Evolutionary conservation across 83 land plant genomes (phyloP), one percentile per base, ranked within the genome.

Genomic region (Diphasiastrum complanatum): DNA sequence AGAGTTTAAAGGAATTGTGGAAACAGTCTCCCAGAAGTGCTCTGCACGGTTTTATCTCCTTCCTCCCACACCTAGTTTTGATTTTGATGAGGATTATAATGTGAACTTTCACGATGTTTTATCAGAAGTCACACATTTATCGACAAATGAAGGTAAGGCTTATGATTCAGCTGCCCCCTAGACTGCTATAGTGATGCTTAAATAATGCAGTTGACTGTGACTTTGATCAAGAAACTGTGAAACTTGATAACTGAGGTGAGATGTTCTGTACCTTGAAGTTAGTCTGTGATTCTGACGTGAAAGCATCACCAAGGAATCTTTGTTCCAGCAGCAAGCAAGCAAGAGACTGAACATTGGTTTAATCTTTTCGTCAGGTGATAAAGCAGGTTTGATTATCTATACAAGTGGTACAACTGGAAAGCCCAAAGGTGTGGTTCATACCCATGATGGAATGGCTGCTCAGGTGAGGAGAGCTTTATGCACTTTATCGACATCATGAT

Each of bases 401-500:
- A 93, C 99, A 3, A 93, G 99, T 78, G 99, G 99, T 33, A 93
- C 99, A 18, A 93, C 99, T 29, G 99, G 99, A 10, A 93, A 84
- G 63, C 99, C 99, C 32, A 93, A 93, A 75, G 99, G 99, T 37
- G 99, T 80, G 55, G 99, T 93, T 47, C 99, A 93, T 45, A 93
- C 99, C 0, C 99, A 89, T 62, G 63, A 69, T 59, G 71, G 96
- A 47, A 78, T 95, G 14, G 47, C 33, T 38, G 70, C 96, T 40
- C 99, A 95, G 97, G 99, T 95, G 41, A 58, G 10, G 20, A 40
- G 10, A 25, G 8, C 52, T 12, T 50, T 8, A 8, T 50, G 22
- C 12, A n/a, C n/a, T n/a, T n/a, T n/a, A n/a, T n/a, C n/a, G n/a
- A n/a, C n/a, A n/a, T n/a, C n/a, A n/a, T n/a, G n/a, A n/a, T n/a